Evolutionary conservation across 805 yeast genomes (phyloP).

Genomic region (Torulaspora franciscae): DNA sequence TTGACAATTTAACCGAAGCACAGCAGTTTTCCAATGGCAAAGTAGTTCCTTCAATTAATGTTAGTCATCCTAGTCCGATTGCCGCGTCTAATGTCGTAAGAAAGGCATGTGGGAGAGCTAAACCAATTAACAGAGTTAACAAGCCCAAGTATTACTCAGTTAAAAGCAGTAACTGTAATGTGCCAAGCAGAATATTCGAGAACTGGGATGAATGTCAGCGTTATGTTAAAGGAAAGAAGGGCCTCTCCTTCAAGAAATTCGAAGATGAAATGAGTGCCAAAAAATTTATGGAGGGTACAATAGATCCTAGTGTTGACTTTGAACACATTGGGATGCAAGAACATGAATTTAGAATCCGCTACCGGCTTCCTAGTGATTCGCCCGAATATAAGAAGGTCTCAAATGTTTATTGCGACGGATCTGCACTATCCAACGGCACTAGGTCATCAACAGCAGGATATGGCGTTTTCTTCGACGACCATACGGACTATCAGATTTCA

Average conservation of each 20-base stretch:
- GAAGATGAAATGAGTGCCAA: slow-evolving; percentile 33
- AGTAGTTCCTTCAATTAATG: not conserved
- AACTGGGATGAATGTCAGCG: slow-evolving; percentile 36
- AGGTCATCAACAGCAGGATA: slow-evolving; percentile 45
- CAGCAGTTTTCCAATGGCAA: slow-evolving; percentile 30
- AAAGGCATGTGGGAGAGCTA: not conserved
- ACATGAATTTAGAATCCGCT: slow-evolving; percentile 13
- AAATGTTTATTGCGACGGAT: slow-evolving; percentile 71
- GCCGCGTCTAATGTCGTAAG: not conserved
- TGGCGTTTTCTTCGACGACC: slow-evolving; percentile 70
- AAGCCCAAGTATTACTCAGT: slow-evolving; percentile 33
- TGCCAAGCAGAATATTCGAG: slow-evolving; percentile 27
- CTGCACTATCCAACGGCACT: slow-evolving; percentile 57
- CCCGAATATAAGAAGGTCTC: slow-evolving; percentile 7
- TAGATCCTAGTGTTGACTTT: slow-evolving; percentile 19
- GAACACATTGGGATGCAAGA: slow-evolving; percentile 17
- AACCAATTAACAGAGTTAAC: not conserved
- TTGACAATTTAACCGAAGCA: slow-evolving; percentile 48
- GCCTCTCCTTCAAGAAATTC: slow-evolving; percentile 45
- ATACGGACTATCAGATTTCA: slow-evolving; percentile 44
- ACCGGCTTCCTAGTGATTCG: slow-evolving; percentile 3
- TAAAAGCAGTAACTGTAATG: slow-evolving; percentile 28
- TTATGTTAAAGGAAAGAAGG: slow-evolving; percentile 32
- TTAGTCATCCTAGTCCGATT: not conserved
- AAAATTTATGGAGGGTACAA: slow-evolving; percentile 26